phyloP scores from a whole-genome alignment of 2,329 filamentous ascomycete genomes.

The Botrytis sinoallii region DNA sequence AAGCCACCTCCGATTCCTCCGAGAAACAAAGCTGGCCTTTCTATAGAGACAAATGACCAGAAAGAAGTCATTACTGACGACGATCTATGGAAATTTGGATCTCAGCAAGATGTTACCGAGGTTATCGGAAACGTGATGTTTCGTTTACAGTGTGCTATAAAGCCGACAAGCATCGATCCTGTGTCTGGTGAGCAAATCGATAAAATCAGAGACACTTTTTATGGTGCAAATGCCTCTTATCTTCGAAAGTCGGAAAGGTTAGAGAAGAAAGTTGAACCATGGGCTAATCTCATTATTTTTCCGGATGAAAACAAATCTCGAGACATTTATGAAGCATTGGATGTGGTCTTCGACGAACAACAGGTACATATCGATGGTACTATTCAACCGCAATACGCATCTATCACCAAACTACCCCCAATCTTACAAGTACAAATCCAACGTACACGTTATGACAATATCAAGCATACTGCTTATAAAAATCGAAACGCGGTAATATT shows the following conservation, averaged over 20 bases:
- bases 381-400: conserved; percentile 61
- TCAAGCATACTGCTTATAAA: conserved; percentile 60
- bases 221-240: conserved; percentile 59
- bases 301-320: conserved; percentile 49
- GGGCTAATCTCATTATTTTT: conserved; percentile 58
- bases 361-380: conserved; percentile 64
- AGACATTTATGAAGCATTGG: conserved; percentile 79
- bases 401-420: conserved; percentile 74
- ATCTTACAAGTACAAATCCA: conserved; percentile 89
- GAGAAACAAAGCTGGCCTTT: conserved; percentile 37
- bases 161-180: conserved; percentile 59
- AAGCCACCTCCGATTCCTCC: conserved; percentile 38
- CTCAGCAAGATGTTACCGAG: conserved; percentile 92
- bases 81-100: conserved; percentile 38
- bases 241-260: conserved; percentile 50
- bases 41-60: conserved; percentile 34
- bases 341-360: conserved; percentile 80
- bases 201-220: conserved; percentile 68
- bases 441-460: conserved; percentile 69
- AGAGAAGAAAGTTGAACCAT: conserved; percentile 43
- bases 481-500: conserved; percentile 75
- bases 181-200: conserved; percentile 75
- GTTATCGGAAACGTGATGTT: conserved; percentile 92
- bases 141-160: conserved; percentile 85
- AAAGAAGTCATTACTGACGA: conserved; percentile 34